These are phyloP conservation scores for Acacia concinna DNA, from an alignment of 331 rosid genomes.

Conservation along the genomic window DNA sequence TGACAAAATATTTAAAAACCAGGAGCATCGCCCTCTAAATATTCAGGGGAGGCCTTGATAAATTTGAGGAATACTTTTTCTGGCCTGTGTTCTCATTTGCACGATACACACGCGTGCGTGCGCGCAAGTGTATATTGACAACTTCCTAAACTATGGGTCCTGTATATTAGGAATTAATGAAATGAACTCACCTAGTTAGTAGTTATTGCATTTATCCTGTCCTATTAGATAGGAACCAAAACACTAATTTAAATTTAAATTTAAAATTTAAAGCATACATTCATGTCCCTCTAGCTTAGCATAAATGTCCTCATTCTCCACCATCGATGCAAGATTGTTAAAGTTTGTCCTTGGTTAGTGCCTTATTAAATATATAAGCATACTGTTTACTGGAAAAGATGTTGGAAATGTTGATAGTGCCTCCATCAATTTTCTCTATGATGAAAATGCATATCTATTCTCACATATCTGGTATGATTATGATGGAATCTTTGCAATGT, in stretches of 20 bases:
- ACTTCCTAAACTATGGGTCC: not conserved
- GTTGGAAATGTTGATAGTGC: not conserved
- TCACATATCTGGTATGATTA: not conserved
- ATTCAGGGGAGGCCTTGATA: not conserved
- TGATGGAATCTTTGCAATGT: not conserved
- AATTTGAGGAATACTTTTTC: not conserved
- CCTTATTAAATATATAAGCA: not conserved
- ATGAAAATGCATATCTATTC: not conserved
- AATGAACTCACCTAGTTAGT: not conserved
- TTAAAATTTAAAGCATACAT: not conserved
- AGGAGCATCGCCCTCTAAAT: constrained; percentile 2
- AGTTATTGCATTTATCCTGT: not conserved
- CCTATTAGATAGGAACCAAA: not conserved
- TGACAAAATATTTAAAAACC: constrained; percentile 11
- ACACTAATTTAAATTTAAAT: not conserved
- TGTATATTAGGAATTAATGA: not conserved
- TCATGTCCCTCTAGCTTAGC: not conserved
- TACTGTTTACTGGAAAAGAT: not conserved
- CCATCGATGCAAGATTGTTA: not conserved
- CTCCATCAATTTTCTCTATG: not conserved
- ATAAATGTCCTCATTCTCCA: not conserved
- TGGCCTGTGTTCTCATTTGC: not conserved
- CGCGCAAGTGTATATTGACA: not conserved
- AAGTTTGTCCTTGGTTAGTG: not conserved
- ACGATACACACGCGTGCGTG: not conserved